Conservation (phyloP, 78 protist species). For the Polysphondylium violaceum region DNA sequence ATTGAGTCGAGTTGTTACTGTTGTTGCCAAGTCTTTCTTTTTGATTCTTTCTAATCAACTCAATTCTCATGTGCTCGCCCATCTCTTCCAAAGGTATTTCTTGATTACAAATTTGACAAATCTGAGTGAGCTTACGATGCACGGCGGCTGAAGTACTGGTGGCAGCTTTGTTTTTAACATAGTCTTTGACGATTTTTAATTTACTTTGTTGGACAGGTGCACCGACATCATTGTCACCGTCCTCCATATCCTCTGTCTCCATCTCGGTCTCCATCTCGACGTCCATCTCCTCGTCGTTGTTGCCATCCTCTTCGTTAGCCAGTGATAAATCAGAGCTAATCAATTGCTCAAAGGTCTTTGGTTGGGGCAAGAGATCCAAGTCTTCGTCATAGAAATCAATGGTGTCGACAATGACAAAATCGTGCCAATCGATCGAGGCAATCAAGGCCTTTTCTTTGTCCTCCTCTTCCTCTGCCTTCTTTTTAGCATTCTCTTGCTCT, state of each 20-base stretch:
- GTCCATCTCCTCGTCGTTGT: conserved; percentile 16
- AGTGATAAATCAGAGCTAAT: background rate
- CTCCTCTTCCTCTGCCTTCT: conserved; percentile 77
- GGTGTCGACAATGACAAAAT: conserved; percentile 92
- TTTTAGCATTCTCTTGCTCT: conserved; percentile 35
- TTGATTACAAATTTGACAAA: conserved; percentile 80
- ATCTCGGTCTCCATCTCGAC: conserved; percentile 64
- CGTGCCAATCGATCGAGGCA: conserved; percentile 92
- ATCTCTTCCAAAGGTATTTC: conserved; percentile 85
- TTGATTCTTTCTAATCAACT: conserved; percentile 82
- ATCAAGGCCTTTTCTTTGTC: conserved; percentile 57
- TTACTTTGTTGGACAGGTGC: conserved; percentile 15
- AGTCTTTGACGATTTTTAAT: conserved; percentile 64
- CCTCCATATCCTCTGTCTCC: conserved; percentile 40
- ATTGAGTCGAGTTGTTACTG: background rate
- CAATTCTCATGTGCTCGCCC: conserved; percentile 91
- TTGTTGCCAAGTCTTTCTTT: background rate
- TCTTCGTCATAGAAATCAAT: conserved; percentile 86
- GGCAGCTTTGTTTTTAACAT: conserved; percentile 12
- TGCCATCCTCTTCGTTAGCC: background rate
- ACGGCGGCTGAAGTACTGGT: background rate
- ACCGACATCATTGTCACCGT: background rate
- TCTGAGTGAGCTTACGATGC: conserved; percentile 26
- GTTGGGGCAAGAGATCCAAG: conserved; percentile 43
- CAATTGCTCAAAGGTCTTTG: conserved; percentile 68